Percentiles rank a stretch among this genome's conserved stretches.
Evolutionary conservation across 345 rosid genomes (phyloP).

Genomic region (Salix exigua): DNA sequence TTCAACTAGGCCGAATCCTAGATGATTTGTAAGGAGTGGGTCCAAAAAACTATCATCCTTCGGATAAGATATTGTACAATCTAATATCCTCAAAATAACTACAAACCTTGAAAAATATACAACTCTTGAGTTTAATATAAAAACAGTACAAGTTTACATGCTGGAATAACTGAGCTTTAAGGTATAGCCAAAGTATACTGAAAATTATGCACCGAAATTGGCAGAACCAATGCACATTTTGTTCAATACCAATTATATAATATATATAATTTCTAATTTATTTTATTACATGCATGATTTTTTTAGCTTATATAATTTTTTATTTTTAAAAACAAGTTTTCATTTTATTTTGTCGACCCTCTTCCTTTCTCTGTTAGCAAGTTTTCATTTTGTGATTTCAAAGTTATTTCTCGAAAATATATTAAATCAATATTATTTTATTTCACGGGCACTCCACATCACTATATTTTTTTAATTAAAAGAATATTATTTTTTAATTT

Average conservation of each 20-base stretch:
- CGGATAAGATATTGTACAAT: neutral
- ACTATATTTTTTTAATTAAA: too few relatives aligned
- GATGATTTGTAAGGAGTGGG: neutral
- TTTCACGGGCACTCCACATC: too few relatives aligned
- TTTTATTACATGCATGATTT: too few relatives aligned
- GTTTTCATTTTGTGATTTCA: too few relatives aligned
- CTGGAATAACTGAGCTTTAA: neutral
- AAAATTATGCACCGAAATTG: neutral
- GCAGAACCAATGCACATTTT: neutral
- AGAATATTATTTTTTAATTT: too few relatives aligned
- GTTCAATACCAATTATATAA: neutral
- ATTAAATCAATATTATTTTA: too few relatives aligned
- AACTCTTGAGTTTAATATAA: neutral
- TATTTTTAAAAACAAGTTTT: too few relatives aligned
- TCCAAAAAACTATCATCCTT: neutral
- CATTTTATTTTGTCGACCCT: too few relatives aligned
- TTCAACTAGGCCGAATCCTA: neutral
- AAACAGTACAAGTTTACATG: neutral
- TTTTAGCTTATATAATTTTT: too few relatives aligned
- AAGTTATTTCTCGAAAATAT: too few relatives aligned
- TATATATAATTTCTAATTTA: too few relatives aligned
- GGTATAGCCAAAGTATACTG: neutral
- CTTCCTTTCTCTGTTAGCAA: too few relatives aligned
- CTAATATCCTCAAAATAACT: neutral
- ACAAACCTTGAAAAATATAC: neutral